Conservation (phyloP, 176 grass and related monocot genomes). For the Pontederia paniculata region DNA sequence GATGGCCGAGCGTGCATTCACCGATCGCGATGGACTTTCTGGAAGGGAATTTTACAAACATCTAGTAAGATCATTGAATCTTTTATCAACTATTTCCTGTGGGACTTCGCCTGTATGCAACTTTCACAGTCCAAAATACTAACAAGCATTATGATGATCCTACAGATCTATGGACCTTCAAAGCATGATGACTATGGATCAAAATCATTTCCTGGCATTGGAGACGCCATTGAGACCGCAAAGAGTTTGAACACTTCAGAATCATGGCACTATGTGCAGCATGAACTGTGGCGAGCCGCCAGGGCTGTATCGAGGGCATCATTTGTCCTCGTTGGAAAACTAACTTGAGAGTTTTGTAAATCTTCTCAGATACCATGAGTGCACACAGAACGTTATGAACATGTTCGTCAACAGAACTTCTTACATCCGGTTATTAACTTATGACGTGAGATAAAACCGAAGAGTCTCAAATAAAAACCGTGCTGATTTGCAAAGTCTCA, state of each 20-base stretch:
- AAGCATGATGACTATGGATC: slow-evolving; percentile 57
- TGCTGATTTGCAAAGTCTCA: no score
- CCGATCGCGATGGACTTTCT: slow-evolving; percentile 49
- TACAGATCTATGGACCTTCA: slow-evolving; percentile 55
- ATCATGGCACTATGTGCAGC: slow-evolving; percentile 56
- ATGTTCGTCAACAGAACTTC: no score
- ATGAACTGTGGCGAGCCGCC: slow-evolving; percentile 63
- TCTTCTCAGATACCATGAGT: no score
- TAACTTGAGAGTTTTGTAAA: slow-evolving; percentile 36
- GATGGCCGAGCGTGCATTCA: slow-evolving; percentile 75
- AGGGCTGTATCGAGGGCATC: slow-evolving; percentile 61
- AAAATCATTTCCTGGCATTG: slow-evolving; percentile 46
- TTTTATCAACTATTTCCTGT: no score
- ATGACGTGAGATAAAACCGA: no score
- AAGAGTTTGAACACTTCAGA: slow-evolving; percentile 44
- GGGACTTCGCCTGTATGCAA: no score
- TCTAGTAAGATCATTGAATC: slow-evolving; percentile 32
- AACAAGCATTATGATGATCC: not conserved
- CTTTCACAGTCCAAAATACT: no score
- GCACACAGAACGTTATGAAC: no score
- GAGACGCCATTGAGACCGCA: slow-evolving; percentile 43
- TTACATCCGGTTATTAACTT: no score
- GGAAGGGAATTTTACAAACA: slow-evolving; percentile 73
- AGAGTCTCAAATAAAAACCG: no score
- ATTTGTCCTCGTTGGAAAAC: slow-evolving; percentile 41